Conservation (phyloP, 2,329 filamentous ascomycete species). For the Emmonsiellopsis sp. region DNA sequence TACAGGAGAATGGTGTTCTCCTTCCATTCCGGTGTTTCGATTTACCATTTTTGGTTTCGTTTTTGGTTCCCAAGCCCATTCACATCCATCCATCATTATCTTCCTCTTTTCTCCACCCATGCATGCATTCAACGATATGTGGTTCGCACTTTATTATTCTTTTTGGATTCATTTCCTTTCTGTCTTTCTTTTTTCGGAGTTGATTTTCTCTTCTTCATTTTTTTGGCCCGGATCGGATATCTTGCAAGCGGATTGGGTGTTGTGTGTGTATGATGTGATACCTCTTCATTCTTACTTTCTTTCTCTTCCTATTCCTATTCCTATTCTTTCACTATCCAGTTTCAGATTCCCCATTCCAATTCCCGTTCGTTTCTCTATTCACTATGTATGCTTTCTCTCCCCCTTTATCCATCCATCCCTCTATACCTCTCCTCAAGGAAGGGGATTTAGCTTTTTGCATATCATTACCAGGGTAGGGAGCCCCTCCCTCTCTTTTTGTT, state of each 20-base stretch:
- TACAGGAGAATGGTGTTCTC: not conserved
- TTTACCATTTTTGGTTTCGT: not conserved
- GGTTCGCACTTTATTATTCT: not conserved
- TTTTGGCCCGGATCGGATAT: no score
- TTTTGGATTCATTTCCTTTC: not conserved
- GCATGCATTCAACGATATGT: no score
- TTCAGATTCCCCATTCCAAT: not conserved
- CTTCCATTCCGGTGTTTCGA: not conserved
- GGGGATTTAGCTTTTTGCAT: no score
- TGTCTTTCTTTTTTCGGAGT: not conserved
- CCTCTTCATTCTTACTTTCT: not conserved
- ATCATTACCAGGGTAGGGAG: not conserved
- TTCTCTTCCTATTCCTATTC: constrained; percentile 1
- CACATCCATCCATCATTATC: not conserved
- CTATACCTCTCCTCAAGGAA: no score
- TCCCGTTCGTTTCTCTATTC: not conserved
- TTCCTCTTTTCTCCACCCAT: not conserved
- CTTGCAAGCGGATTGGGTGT: no score
- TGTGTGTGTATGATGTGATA: no score
- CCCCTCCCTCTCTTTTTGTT: not conserved
- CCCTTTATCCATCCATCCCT: not conserved
- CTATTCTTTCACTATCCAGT: not conserved
- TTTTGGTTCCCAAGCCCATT: not conserved
- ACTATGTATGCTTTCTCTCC: not conserved
- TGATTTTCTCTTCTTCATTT: no score